Base-by-base conservation (phyloP, 306 rosid species). In the Citrullus colocynthis region DNA sequence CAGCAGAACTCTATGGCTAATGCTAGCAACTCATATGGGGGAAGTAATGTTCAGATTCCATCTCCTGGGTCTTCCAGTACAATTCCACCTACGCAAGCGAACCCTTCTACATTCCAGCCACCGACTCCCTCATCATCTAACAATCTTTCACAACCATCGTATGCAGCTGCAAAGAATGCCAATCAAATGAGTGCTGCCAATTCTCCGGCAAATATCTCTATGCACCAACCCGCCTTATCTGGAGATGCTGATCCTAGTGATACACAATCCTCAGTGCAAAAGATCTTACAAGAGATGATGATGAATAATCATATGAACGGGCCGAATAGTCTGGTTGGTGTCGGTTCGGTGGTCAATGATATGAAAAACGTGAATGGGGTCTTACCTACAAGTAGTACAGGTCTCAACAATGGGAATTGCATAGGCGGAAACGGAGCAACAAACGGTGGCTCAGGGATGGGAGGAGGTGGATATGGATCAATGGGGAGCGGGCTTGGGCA, bases 31-130 rank as follows among this genome's bases (percentile, higher is more conserved):
- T 96, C 97, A 7, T 92, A 95, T 73, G 98, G 96, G 56, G 97
- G 93, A 70, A 83, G 81, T 79, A 86, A 96, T 74, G 93, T 87
- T 84, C 97, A 92, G 86, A 87, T 96, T 79, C 93, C 99, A 39
- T 92, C 99, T 60, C 99, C 99, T 39, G 91, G 92, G 78, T 87
- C 97, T 78, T 88, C 97, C 81, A 83, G 86, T 81, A 88, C 91
- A 0, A 80, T 90, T 71, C 96, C 92, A 2, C 98, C 76, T 74
- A 39, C 87, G 20, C 98, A 86, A 80, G 88, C 91, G 65, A 95
- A 88, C 76, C 84, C 96, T 56, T 89, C 97, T 14, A 87, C 93
- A 15, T 95, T 95, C 80, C 97, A 92, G 77, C 81, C 97, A 21
- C 93, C 96, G 1, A 89, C 96, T 70, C 97, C 92, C 48, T 88